Evolutionary conservation across 2,329 filamentous ascomycete genomes (phyloP).

Genomic region (Zarea fungicola): DNA sequence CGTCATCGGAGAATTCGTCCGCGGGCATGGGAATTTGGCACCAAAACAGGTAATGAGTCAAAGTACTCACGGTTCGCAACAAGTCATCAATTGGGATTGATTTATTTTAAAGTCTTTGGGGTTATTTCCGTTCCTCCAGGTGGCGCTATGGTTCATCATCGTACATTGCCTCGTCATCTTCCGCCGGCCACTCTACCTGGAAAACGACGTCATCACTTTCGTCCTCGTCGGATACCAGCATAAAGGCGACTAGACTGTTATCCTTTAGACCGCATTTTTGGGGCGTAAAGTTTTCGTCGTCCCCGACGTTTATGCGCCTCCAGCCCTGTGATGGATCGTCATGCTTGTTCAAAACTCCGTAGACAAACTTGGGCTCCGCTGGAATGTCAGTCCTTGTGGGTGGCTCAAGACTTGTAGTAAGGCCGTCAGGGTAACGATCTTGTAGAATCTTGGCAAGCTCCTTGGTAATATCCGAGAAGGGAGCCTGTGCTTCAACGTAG

Average conservation of each 20-base stretch:
- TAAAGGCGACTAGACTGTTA: slow-evolving; percentile 46
- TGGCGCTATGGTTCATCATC: slow-evolving; percentile 13
- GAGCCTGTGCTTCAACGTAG: slow-evolving; percentile 53
- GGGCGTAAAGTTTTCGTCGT: slow-evolving; percentile 33
- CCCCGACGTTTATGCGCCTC: slow-evolving; percentile 38
- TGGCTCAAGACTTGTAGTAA: slow-evolving; percentile 33
- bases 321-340: slow-evolving; percentile 45
- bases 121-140: not conserved
- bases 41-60: too few species aligned
- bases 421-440: slow-evolving; percentile 51
- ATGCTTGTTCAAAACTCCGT: slow-evolving; percentile 39
- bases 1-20: slow-evolving; percentile 8
- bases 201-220: slow-evolving; percentile 37
- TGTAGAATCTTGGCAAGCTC: slow-evolving; percentile 54
- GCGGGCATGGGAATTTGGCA: not conserved
- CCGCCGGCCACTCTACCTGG: slow-evolving; percentile 40
- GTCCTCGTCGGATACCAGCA: slow-evolving; percentile 35
- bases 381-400: slow-evolving; percentile 36
- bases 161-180: slow-evolving; percentile 36
- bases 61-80: not conserved
- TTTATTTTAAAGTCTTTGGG: not conserved
- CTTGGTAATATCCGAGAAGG: slow-evolving; percentile 52
- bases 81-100: not conserved
- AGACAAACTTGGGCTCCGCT: slow-evolving; percentile 37
- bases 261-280: slow-evolving; percentile 40